Base-by-base conservation (phyloP, 106 monocot species). In the Platanthera guangdongensis region DNA sequence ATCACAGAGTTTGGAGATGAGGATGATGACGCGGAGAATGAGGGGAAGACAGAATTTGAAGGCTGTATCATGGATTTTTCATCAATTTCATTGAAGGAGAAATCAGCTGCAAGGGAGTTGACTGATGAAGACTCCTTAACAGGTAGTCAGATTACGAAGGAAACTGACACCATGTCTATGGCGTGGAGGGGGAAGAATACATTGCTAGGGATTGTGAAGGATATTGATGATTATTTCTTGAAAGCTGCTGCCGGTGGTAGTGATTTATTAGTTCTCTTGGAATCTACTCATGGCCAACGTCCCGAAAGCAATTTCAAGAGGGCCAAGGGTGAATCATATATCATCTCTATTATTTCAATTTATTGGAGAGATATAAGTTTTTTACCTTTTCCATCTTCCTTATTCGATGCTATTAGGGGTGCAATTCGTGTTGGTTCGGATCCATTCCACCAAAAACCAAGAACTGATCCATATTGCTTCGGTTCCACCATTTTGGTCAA, bases 191-290 rank as follows among this genome's bases (percentile, higher is more conserved):
- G 80, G 63, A 90, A 86, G 81, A 90, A 84, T 87, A 85, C 87
- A n/a, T 52, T 96, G 76, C 72, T 81, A 1, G 89, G 84, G 48
- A 88, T 90, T 45, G 83, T 87, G 64, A 91, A 87, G 82, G 90
- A 95, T 73, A 71, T 95, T 63, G 95, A 95, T 76, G 95, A 95
- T 68, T 92, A 87, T 72, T 95, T 95, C 84, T 85, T 95, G 77
- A 95, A 92, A 73, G 95, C 95, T 49, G 90, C 92, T 3, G 92
- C 92, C 0, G 88, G 80, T 11, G 95, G 95, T 16, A 86, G 79
- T 13, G 88, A 85, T 50, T 85, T 92, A 57, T 81, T 84, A 11
- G 75, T 64, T 52, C 67, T 92, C 67, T 71, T 95, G 82, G 92
- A 88, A 28, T 84, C 83, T 46, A 75, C 79, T 64, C 77, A 55